Evolutionary conservation across 2,329 filamentous ascomycete species (phyloP).

Genomic region (Cladosporium sp.): DNA sequence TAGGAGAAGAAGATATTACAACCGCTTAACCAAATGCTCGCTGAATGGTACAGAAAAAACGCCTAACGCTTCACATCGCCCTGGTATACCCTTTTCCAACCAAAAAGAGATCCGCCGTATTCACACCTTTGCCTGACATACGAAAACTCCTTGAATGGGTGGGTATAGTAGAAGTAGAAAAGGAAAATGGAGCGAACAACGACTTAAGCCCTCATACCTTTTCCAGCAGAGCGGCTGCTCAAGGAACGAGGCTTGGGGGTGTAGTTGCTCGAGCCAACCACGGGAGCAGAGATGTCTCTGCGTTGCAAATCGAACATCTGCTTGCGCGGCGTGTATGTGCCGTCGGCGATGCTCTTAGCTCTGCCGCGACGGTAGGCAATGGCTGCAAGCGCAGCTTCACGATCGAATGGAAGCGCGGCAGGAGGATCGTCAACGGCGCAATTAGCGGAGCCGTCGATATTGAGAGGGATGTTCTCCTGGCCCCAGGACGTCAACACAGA

Average conservation of each 20-base stretch:
- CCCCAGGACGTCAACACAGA: slow-evolving; percentile 18
- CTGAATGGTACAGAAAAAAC: background rate
- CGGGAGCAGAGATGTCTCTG: slow-evolving; percentile 51
- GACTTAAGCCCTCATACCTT: slow-evolving; percentile 7
- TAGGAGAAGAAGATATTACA: background rate
- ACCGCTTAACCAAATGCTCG: background rate
- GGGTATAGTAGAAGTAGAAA: background rate
- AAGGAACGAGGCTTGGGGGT: background rate
- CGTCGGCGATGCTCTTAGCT: slow-evolving; percentile 67
- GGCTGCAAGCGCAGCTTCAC: slow-evolving; percentile 73
- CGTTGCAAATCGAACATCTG: slow-evolving; percentile 54
- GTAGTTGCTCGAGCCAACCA: slow-evolving; percentile 10
- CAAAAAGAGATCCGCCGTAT: background rate
- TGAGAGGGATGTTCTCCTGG: slow-evolving; percentile 24
- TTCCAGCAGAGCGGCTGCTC: slow-evolving; percentile 6
- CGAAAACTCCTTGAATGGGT: background rate
- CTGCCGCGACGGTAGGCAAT: slow-evolving; percentile 72
- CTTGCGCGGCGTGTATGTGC: slow-evolving; percentile 61
- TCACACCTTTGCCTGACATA: background rate
- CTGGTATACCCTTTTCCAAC: background rate
- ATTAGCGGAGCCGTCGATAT: slow-evolving; percentile 5
- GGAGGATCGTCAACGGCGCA: slow-evolving; percentile 20
- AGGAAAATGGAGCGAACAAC: background rate
- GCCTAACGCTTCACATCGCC: background rate
- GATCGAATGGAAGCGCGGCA: slow-evolving; percentile 42